phyloP scores from a whole-genome alignment of 768 basidiomycete species.

The Suillus alpinus region DNA sequence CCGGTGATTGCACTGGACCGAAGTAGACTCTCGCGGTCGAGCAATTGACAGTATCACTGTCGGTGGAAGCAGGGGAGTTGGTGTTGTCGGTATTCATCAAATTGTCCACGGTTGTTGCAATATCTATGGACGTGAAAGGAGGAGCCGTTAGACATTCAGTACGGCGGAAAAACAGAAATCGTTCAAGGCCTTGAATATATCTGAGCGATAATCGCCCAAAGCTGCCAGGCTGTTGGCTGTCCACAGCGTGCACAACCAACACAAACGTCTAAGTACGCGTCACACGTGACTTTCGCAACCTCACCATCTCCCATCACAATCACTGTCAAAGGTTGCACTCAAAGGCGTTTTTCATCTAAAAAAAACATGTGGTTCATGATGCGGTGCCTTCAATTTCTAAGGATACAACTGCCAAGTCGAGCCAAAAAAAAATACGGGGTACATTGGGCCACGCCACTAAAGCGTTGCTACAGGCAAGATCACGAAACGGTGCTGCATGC shows the following conservation, averaged over 20 bases:
- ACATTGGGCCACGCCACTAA: slow-evolving; percentile 1
- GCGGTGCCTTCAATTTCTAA: neutral
- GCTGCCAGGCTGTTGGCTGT: slow-evolving; percentile 1
- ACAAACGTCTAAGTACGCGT: slow-evolving; percentile 26
- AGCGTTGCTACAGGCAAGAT: neutral
- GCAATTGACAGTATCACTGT: slow-evolving; percentile 42
- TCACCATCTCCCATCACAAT: neutral
- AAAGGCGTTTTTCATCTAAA: neutral
- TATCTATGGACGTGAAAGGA: neutral
- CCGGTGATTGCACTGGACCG: slow-evolving; percentile 51
- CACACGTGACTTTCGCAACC: slow-evolving; percentile 25
- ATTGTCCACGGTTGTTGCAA: slow-evolving; percentile 1
- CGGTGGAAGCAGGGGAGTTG: slow-evolving; percentile 30
- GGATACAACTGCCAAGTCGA: neutral
- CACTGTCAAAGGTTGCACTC: neutral
- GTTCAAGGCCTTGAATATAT: neutral
- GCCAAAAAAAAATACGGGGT: neutral
- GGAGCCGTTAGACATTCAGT: slow-evolving; percentile 1
- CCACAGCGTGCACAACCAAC: slow-evolving; percentile 7
- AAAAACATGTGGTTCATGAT: neutral
- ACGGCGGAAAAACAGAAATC: neutral
- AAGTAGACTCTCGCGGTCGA: slow-evolving; percentile 46
- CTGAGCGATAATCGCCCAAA: slow-evolving; percentile 1
- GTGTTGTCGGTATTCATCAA: slow-evolving; percentile 12
- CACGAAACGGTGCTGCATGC: slow-evolving; percentile 1